Evolutionary conservation across 148 eudicot species (phyloP).

Genomic region (Chenopodium suecicum): DNA sequence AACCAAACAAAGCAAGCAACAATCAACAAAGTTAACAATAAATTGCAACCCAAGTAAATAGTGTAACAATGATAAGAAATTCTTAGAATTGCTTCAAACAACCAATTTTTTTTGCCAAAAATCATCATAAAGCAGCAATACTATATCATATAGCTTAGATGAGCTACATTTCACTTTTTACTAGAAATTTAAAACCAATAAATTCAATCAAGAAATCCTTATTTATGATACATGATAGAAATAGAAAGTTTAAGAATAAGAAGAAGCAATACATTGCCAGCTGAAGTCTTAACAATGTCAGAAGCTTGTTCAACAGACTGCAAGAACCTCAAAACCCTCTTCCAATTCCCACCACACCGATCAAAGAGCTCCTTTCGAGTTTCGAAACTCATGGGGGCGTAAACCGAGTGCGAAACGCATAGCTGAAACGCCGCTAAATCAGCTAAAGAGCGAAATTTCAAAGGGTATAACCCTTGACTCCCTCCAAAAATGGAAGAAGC

Average conservation of each 20-base stretch:
- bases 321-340: slow-evolving; percentile 80
- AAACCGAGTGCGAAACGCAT: slow-evolving; percentile 57
- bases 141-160: not conserved
- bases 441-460: slow-evolving; percentile 60
- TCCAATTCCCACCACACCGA: slow-evolving; percentile 76
- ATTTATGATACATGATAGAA: no score
- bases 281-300: slow-evolving; percentile 63
- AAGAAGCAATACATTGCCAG: slow-evolving; percentile 77
- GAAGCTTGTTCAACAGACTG: slow-evolving; percentile 84
- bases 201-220: not conserved
- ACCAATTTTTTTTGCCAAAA: not conserved
- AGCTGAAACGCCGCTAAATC: slow-evolving; percentile 78
- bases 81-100: slow-evolving; percentile 6
- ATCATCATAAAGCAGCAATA: not conserved
- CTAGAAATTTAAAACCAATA: not conserved
- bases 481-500: slow-evolving; percentile 55
- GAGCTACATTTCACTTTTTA: not conserved
- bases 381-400: slow-evolving; percentile 32
- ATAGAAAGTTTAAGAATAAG: not conserved
- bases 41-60: not conserved
- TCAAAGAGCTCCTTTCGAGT: slow-evolving; percentile 43
- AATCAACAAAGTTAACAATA: not conserved
- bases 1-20: slow-evolving; percentile 3
- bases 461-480: slow-evolving; percentile 49
- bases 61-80: not conserved